A percentile compares a stretch with the other conserved stretches of the same genome.
These are phyloP conservation scores for Corchorus capsularis DNA, from an alignment of 345 rosid genomes.

Conservation along the genomic window DNA sequence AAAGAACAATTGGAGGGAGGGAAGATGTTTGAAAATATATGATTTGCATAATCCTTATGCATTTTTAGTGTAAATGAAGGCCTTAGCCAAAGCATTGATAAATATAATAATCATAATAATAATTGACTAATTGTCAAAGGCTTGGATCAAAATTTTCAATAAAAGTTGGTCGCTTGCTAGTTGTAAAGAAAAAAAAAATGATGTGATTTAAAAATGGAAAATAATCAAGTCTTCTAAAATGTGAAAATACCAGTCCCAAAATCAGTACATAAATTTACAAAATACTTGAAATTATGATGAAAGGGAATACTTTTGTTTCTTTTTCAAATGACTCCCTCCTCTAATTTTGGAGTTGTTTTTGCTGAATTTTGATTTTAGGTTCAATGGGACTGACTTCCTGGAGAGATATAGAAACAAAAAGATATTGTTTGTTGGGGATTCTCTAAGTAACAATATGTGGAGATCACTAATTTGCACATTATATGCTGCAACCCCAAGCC, in stretches of 20 bases:
- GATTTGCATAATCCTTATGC: too few relatives aligned
- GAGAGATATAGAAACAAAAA: conserved; percentile 39
- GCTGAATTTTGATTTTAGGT: conserved; percentile 28
- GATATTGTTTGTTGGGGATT: conserved; percentile 57
- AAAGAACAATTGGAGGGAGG: background rate
- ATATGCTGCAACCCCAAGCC: conserved; percentile 30
- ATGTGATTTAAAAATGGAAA: too few relatives aligned
- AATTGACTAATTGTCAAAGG: too few relatives aligned
- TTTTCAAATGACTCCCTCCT: background rate
- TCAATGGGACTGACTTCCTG: conserved; percentile 39
- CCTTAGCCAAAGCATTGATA: background rate
- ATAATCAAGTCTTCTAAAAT: too few relatives aligned
- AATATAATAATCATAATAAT: too few relatives aligned
- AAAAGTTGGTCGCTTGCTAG: too few relatives aligned
- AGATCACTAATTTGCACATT: conserved; percentile 56
- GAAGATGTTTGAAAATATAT: too few relatives aligned
- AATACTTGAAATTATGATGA: too few relatives aligned
- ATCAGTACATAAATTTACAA: too few relatives aligned
- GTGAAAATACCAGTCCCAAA: too few relatives aligned
- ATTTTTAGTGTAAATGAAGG: background rate
- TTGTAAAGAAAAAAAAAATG: too few relatives aligned
- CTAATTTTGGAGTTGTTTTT: background rate
- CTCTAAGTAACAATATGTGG: conserved; percentile 52
- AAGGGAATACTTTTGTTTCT: background rate
- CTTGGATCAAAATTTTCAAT: too few relatives aligned